Evolutionary conservation across 495 filamentous ascomycete species (phyloP).

Genomic region (Cairneyella variabilis): DNA sequence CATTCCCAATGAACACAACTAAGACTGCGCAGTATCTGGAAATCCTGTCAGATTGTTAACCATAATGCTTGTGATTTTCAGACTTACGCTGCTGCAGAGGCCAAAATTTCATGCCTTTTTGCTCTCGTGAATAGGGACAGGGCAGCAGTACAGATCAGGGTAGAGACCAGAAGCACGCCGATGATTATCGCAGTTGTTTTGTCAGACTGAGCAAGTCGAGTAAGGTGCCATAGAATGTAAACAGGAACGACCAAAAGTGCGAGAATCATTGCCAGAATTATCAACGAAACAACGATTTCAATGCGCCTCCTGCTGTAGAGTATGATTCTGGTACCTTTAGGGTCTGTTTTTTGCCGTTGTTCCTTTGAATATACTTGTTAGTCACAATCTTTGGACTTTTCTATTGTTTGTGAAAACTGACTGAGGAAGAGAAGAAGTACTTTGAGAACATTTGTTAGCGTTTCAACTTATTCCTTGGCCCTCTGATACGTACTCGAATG

Average conservation of each 20-base stretch:
- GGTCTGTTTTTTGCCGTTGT: neutral
- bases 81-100: constrained; percentile 31
- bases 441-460: no score
- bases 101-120: constrained; percentile 32
- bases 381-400: constrained; percentile 2
- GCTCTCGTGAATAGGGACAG: constrained; percentile 30
- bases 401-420: neutral
- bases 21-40: constrained; percentile 11
- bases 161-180: constrained; percentile 27
- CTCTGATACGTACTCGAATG: neutral
- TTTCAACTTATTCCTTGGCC: no score
- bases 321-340: neutral
- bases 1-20: constrained; percentile 15
- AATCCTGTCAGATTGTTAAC: neutral
- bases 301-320: neutral
- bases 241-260: constrained; percentile 15
- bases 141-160: constrained; percentile 27
- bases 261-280: constrained; percentile 12
- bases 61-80: no score
- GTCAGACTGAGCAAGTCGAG: neutral
- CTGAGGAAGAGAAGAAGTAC: neutral
- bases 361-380: neutral
- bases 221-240: constrained; percentile 13
- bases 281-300: neutral
- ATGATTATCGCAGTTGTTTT: constrained; percentile 5